Evolutionary conservation across 495 filamentous ascomycete species (phyloP).

Genomic region (Penicillium daleae): DNA sequence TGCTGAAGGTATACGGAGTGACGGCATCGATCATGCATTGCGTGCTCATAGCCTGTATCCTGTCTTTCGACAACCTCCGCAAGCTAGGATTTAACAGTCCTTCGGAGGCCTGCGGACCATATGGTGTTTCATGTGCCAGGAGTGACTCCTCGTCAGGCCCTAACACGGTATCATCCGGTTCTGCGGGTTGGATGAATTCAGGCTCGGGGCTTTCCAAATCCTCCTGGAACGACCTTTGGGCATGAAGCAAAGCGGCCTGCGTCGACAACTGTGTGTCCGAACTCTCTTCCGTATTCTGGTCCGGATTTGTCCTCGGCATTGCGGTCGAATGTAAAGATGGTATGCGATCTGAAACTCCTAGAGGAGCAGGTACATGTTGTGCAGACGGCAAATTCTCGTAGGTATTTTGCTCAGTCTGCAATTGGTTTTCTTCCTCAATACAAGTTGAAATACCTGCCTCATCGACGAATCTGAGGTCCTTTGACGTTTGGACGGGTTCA

Average conservation of each 20-base stretch:
- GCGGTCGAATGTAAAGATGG: constrained; percentile 47
- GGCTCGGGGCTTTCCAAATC: constrained; percentile 42
- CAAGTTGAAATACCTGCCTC: constrained; percentile 14
- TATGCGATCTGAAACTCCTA: constrained; percentile 35
- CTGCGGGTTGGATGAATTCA: constrained; percentile 11
- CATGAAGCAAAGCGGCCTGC: constrained; percentile 52
- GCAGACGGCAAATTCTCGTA: constrained; percentile 47
- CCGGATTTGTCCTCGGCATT: constrained; percentile 29
- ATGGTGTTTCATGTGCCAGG: constrained; percentile 42
- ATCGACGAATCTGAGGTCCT: constrained; percentile 25
- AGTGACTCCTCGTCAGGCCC: constrained; percentile 21
- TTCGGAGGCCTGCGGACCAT: constrained; percentile 26
- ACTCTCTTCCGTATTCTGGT: constrained; percentile 23
- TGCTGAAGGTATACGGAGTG: constrained; percentile 53
- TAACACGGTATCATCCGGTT: constrained; percentile 20
- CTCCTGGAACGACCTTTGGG: constrained; percentile 52
- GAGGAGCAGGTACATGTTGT: constrained; percentile 35
- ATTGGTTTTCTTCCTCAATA: constrained; percentile 2
- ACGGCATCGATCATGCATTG: constrained; percentile 55
- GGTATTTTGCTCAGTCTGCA: constrained; percentile 27
- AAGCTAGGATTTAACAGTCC: constrained; percentile 5
- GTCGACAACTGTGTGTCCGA: constrained; percentile 50
- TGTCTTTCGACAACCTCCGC: constrained; percentile 16
- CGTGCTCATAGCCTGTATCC: constrained; percentile 46
- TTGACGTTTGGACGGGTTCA: constrained; percentile 8